Percentiles rank a stretch among this genome's conserved stretches.
Conservation (phyloP, 2,329 filamentous ascomycete genomes). For the Cordyceps javanica region DNA sequence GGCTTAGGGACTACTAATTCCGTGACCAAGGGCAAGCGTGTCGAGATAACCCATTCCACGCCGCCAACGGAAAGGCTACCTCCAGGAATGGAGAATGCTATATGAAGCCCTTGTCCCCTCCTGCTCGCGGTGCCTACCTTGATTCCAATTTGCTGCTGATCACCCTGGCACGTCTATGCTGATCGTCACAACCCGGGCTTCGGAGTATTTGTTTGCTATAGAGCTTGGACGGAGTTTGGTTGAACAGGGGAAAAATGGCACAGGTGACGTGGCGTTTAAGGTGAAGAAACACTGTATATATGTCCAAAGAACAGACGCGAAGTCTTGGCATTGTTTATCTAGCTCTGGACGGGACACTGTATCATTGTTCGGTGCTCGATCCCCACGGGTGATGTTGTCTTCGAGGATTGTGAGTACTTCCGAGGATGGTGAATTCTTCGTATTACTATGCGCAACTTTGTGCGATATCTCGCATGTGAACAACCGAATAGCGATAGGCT, state of each 20-base stretch:
- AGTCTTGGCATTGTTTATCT: neutral
- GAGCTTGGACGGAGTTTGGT: conserved; percentile 4
- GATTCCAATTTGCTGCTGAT: neutral
- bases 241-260: neutral
- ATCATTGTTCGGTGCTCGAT: neutral
- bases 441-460: neutral
- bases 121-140: too few relatives aligned
- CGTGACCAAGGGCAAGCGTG: conserved; percentile 3
- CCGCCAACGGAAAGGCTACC: neutral
- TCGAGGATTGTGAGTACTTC: neutral
- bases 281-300: conserved; percentile 1
- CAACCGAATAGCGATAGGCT: neutral
- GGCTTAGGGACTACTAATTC: conserved; percentile 40
- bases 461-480: conserved; percentile 2
- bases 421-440: neutral
- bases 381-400: neutral
- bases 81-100: conserved; percentile 2
- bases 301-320: neutral
- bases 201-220: neutral
- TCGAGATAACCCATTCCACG: conserved; percentile 24
- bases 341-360: neutral
- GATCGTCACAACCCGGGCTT: neutral
- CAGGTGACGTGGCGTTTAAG: neutral
- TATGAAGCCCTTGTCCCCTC: neutral
- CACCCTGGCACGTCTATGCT: neutral